These are phyloP conservation scores for Aspergillus biplanus DNA, from an alignment of 495 filamentous ascomycete species.

Conservation along the genomic window DNA sequence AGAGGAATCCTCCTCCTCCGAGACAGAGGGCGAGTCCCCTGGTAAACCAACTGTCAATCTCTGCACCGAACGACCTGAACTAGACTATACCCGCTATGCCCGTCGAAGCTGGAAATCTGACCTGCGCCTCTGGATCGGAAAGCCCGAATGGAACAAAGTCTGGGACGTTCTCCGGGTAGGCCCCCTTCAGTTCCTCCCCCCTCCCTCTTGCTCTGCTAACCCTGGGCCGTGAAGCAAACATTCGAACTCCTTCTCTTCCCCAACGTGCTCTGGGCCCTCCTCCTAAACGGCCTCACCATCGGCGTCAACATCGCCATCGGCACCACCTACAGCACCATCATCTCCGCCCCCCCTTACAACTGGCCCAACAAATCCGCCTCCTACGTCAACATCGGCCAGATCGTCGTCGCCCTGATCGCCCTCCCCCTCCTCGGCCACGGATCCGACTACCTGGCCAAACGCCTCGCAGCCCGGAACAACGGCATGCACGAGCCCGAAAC, in stretches of 20 bases:
- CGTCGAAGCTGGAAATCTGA: constrained; percentile 32
- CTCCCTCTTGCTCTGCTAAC: too few relatives aligned
- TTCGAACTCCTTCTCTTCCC: constrained; percentile 39
- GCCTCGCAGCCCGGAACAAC: constrained; percentile 28
- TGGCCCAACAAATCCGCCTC: constrained; percentile 34
- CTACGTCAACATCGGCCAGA: constrained; percentile 41
- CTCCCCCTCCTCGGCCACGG: constrained; percentile 40
- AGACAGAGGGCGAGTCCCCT: not conserved
- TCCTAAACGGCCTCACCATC: constrained; percentile 41
- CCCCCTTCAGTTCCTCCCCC: too few relatives aligned
- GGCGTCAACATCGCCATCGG: constrained; percentile 43
- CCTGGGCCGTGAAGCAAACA: too few relatives aligned
- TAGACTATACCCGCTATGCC: constrained; percentile 30
- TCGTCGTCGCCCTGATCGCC: constrained; percentile 33
- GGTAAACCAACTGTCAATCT: not conserved
- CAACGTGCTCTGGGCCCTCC: constrained; percentile 43
- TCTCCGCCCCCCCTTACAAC: constrained; percentile 38
- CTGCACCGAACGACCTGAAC: constrained; percentile 29
- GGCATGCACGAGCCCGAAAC: constrained; percentile 41
- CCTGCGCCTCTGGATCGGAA: constrained; percentile 34
- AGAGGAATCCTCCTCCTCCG: constrained; percentile 14
- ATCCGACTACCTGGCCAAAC: constrained; percentile 33
- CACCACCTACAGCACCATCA: constrained; percentile 39
- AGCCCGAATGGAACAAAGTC: constrained; percentile 32
- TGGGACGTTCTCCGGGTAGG: constrained; percentile 27